These are phyloP conservation scores for Brassica incana DNA, from an alignment of 345 rosid genomes.

Conservation along the genomic window DNA sequence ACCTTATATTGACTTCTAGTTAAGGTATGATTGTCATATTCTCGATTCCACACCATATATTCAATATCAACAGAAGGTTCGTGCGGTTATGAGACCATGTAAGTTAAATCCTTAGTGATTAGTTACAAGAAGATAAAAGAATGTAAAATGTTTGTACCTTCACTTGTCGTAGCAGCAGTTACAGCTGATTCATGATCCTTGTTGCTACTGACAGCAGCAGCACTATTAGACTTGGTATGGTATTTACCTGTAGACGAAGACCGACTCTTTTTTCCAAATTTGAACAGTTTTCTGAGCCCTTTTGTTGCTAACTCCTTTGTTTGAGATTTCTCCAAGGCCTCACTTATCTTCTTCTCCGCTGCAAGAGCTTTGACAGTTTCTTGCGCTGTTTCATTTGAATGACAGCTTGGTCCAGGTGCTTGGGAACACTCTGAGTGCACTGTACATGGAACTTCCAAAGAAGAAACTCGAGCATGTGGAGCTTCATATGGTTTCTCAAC, in stretches of 20 bases:
- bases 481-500: constrained; percentile 63
- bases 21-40: neutral
- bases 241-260: constrained; percentile 50
- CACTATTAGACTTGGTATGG: constrained; percentile 40
- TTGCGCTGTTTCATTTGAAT: constrained; percentile 33
- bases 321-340: constrained; percentile 57
- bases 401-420: constrained; percentile 52
- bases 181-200: constrained; percentile 44
- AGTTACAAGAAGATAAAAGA: neutral
- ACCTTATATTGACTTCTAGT: neutral
- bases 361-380: constrained; percentile 50
- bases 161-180: constrained; percentile 38
- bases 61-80: neutral
- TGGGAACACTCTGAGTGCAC: constrained; percentile 52
- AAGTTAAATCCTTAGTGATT: neutral
- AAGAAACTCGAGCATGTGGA: constrained; percentile 77
- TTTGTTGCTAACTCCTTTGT: constrained; percentile 59
- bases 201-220: constrained; percentile 27
- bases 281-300: constrained; percentile 70
- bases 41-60: neutral
- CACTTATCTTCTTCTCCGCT: constrained; percentile 65
- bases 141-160: constrained; percentile 45
- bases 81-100: constrained; percentile 1
- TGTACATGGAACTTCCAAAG: constrained; percentile 67
- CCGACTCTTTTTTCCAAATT: constrained; percentile 73